These are phyloP conservation scores for Abrus precatorius DNA, from an alignment of 306 rosid species.

Conservation along the genomic window DNA sequence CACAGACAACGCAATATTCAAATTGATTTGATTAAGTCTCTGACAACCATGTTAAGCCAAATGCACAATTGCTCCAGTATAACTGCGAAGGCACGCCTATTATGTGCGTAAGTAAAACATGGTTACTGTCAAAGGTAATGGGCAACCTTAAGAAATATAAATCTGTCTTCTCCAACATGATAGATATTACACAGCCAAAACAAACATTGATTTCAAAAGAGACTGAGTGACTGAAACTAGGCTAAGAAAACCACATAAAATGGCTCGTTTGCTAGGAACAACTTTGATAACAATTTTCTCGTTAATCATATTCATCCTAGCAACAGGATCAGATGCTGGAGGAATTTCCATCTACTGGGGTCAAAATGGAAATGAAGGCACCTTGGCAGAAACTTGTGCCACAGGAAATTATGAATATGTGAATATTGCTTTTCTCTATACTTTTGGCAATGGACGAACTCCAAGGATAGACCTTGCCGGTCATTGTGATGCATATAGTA, in stretches of 20 bases:
- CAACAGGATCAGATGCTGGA: constrained; percentile 40
- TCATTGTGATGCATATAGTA: constrained; percentile 50
- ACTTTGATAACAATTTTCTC: background rate
- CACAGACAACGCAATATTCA: constrained; percentile 30
- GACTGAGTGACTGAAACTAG: constrained; percentile 8
- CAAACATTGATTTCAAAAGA: background rate
- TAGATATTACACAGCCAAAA: background rate
- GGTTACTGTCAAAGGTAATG: constrained; percentile 14
- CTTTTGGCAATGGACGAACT: constrained; percentile 48
- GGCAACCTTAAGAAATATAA: constrained; percentile 39
- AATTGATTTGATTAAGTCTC: background rate
- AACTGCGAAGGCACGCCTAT: constrained; percentile 37
- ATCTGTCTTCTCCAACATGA: background rate
- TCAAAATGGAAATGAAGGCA: constrained; percentile 56
- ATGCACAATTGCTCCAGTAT: background rate
- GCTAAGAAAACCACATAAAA: constrained; percentile 18
- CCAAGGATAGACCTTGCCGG: constrained; percentile 53
- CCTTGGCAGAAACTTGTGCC: constrained; percentile 48
- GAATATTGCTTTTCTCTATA: constrained; percentile 50
- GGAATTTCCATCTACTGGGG: constrained; percentile 55
- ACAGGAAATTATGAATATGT: constrained; percentile 51
- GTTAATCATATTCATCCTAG: constrained; percentile 30
- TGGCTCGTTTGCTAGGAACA: constrained; percentile 29
- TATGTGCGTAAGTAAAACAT: constrained; percentile 24
- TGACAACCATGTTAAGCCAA: constrained; percentile 12